Evolutionary conservation across 768 basidiomycete species (phyloP).

Genomic region (Rhodotorula kratochvilovae): DNA sequence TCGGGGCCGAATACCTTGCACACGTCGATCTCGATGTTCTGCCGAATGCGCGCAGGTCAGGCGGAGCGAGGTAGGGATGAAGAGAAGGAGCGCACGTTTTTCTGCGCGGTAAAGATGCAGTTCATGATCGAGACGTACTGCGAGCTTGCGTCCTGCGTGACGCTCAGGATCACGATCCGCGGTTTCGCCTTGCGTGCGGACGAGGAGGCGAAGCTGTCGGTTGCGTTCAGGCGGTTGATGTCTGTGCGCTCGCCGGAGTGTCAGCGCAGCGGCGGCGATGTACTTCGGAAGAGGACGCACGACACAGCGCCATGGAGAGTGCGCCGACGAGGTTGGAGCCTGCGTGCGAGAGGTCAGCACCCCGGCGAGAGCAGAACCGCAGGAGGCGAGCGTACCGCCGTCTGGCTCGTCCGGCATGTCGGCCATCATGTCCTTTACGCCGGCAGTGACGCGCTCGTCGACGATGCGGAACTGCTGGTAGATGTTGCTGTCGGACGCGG

Average conservation of each 20-base stretch:
- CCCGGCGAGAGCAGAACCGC: neutral
- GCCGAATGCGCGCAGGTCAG: constrained; percentile 2
- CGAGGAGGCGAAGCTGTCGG: constrained; percentile 12
- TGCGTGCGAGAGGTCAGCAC: neutral
- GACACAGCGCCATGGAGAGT: constrained; percentile 85
- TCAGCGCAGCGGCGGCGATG: neutral
- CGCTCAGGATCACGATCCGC: constrained; percentile 72
- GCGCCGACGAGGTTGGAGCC: constrained; percentile 67
- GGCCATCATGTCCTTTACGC: constrained; percentile 60
- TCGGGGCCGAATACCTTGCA: constrained; percentile 80
- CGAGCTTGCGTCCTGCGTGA: constrained; percentile 79
- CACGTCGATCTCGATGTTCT: constrained; percentile 97
- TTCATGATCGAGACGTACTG: constrained; percentile 99
- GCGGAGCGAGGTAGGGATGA: neutral
- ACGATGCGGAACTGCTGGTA: constrained; percentile 79
- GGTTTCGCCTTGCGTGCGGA: constrained; percentile 48
- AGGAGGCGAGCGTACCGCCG: constrained; percentile 25
- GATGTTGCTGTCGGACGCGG: constrained; percentile 61
- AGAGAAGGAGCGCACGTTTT: constrained; percentile 57
- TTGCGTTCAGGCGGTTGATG: constrained; percentile 59
- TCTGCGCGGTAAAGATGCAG: constrained; percentile 97
- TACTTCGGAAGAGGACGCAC: constrained; percentile 51
- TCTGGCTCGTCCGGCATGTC: constrained; percentile 41
- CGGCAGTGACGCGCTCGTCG: constrained; percentile 61
- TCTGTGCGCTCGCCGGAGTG: constrained; percentile 51